Evolutionary conservation across 2,329 filamentous ascomycete genomes (phyloP), one percentile per base, ranked within the genome.

Genomic region (Apiospora malaysiana): DNA sequence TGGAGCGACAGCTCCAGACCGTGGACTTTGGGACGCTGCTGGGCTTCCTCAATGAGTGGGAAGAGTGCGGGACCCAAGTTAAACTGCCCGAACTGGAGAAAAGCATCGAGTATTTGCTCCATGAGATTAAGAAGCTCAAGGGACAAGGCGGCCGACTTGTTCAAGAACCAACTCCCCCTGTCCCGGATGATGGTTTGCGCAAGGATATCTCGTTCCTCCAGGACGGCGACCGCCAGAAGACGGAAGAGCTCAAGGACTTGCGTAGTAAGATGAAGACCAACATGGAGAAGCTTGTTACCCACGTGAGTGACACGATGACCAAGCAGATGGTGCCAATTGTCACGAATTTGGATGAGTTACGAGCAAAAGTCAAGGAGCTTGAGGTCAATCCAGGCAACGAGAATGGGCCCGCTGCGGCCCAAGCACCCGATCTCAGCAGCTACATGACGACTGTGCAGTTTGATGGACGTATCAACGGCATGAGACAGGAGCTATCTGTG

Each of bases 211-310:
- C 45, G 21, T 47, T 7, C 8, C 45, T 47, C 45, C 32, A 63
- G 32, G 56, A 63, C 9, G 32, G 56, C 9, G 27, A 63, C 21
- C 56, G 56, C n/a, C 65, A 67, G 23, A 67, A 46, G 40, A 27
- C 65, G 1, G 65, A 43, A 25, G 65, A 67, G 9, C 45, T 67
- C 5, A 46, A 10, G 10, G 7, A 12, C 4, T 25, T 71, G 6
- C 71, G 70, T 25, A 59, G 27, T 40, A 73, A 63, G 5, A 21
- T 73, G 23, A 63, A 71, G 37, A 68, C 70, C 6, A 71, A 70
- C 37, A 18, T 74, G 9, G 42, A 59, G 21, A 68, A 42, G 9
- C n/a, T 66, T 18, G 56, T 25, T 42, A 16, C 8, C 32, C 9
- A 16, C 5, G 46, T 42, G 45, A 8, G 56, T 5, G 7, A 56